Percentiles rank a stretch among this genome's conserved stretches.
Conservation (phyloP, 352 stramenopile species). For the Phytopythium montanum region DNA sequence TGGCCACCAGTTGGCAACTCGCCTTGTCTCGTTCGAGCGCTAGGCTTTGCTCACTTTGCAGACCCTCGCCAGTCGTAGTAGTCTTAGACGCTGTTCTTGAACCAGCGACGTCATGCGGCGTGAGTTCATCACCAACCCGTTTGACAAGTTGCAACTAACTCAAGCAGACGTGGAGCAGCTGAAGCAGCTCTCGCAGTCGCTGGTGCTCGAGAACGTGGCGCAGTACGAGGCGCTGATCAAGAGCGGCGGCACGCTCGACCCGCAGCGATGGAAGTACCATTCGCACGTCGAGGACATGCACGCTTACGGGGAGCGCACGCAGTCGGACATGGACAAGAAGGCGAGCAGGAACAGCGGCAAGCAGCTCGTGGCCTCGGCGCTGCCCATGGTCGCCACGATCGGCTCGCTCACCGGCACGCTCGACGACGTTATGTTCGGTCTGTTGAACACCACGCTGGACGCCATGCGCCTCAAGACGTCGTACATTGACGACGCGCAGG, state of each 20-base stretch:
- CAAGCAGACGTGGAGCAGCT: constrained; percentile 17
- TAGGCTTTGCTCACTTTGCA: too few species aligned
- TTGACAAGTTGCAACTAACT: constrained; percentile 16
- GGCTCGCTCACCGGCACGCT: constrained; percentile 22
- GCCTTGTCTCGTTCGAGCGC: not conserved
- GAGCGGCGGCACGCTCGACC: constrained; percentile 25
- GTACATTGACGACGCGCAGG: constrained; percentile 27
- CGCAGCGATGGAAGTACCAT: constrained; percentile 31
- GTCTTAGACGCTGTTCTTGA: not conserved
- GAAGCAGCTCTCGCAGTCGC: constrained; percentile 19
- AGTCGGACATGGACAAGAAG: constrained; percentile 13
- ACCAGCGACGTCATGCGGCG: not conserved
- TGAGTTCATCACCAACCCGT: constrained; percentile 14
- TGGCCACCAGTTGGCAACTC: not conserved
- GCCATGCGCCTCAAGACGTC: constrained; percentile 17
- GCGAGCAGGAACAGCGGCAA: constrained; percentile 5
- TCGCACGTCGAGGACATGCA: constrained; percentile 34
- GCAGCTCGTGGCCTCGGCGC: not conserved
- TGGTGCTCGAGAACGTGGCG: constrained; percentile 20
- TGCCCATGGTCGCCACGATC: constrained; percentile 17
- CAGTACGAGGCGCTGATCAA: constrained; percentile 30
- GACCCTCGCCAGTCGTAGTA: too few species aligned
- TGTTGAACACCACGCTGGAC: constrained; percentile 16
- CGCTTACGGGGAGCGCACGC: constrained; percentile 28
- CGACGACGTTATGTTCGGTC: constrained; percentile 25